A percentile compares a stretch with the other conserved stretches of the same genome.
phyloP scores from a whole-genome alignment of 176 grass and related monocot genomes.

The Paspalum vaginatum region DNA sequence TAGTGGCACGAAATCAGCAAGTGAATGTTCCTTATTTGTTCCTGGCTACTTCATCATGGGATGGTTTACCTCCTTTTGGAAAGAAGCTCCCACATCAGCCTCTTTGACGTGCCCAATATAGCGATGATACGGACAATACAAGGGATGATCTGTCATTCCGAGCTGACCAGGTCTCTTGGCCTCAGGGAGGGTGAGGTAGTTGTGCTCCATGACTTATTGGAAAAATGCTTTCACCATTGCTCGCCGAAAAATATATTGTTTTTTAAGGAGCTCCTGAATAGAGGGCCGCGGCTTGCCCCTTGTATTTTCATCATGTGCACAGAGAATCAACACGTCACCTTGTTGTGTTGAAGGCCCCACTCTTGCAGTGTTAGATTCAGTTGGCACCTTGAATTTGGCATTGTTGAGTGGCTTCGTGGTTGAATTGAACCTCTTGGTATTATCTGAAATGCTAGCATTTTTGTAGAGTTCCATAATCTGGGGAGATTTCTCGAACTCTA shows the following conservation, averaged over 20 bases:
- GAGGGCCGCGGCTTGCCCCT: fast-evolving
- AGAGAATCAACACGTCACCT: background rate
- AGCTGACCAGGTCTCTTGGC: background rate
- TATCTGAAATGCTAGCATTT: background rate
- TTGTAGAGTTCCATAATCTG: conserved; percentile 8
- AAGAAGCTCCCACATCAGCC: background rate
- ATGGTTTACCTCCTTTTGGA: background rate
- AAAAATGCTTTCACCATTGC: background rate
- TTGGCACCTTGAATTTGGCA: background rate
- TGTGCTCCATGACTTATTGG: background rate
- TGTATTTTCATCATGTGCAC: background rate
- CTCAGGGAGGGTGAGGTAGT: background rate
- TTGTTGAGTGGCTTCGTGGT: background rate
- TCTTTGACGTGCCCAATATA: background rate
- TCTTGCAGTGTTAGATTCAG: background rate
- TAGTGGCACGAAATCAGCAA: background rate
- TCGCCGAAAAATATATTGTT: background rate
- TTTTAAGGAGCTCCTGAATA: background rate
- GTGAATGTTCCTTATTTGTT: background rate
- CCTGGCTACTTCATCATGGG: background rate
- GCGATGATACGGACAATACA: background rate
- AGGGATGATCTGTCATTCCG: background rate
- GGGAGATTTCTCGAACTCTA: background rate
- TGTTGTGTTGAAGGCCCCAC: background rate
- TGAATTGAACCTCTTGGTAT: background rate